These are phyloP conservation scores for Astraeus odoratus DNA, from an alignment of 768 basidiomycete species.

Conservation along the genomic window DNA sequence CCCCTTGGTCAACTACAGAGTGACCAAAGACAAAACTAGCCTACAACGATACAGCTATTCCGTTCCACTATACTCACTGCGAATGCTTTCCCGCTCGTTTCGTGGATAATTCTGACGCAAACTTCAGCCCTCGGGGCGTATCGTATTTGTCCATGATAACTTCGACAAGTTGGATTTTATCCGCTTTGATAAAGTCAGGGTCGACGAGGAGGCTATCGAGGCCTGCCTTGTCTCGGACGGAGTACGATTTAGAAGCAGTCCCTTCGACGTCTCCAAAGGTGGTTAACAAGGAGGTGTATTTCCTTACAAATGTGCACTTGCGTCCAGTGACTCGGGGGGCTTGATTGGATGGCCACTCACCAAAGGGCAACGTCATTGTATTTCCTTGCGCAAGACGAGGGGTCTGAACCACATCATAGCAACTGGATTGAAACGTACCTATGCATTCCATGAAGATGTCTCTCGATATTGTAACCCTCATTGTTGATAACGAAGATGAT, in stretches of 20 bases:
- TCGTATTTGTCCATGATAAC: slow-evolving; percentile 69
- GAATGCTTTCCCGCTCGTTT: slow-evolving; percentile 12
- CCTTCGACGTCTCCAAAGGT: slow-evolving; percentile 48
- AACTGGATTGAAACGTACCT: slow-evolving; percentile 24
- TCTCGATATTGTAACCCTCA: slow-evolving; percentile 83
- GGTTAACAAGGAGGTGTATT: slow-evolving; percentile 59
- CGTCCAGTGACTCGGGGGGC: background rate
- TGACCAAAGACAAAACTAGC: too few relatives aligned
- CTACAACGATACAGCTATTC: slow-evolving; percentile 1
- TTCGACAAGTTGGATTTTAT: slow-evolving; percentile 75
- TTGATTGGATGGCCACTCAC: slow-evolving; percentile 20
- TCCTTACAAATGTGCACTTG: slow-evolving; percentile 34
- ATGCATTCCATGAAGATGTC: slow-evolving; percentile 59
- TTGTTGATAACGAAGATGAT: slow-evolving; percentile 84
- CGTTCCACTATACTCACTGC: slow-evolving; percentile 18
- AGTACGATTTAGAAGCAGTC: slow-evolving; percentile 52
- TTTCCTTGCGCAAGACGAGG: slow-evolving; percentile 34
- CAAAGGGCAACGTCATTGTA: slow-evolving; percentile 87
- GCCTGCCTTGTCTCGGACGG: slow-evolving; percentile 59
- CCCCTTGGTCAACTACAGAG: too few relatives aligned
- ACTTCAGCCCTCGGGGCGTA: slow-evolving; percentile 57
- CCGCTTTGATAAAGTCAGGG: slow-evolving; percentile 50
- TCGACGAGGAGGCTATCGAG: slow-evolving; percentile 63
- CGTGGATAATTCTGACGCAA: slow-evolving; percentile 36
- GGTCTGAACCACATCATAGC: background rate